Conservation (phyloP, 768 basidiomycete genomes). For the Tylopilus rubrobrunneus region DNA sequence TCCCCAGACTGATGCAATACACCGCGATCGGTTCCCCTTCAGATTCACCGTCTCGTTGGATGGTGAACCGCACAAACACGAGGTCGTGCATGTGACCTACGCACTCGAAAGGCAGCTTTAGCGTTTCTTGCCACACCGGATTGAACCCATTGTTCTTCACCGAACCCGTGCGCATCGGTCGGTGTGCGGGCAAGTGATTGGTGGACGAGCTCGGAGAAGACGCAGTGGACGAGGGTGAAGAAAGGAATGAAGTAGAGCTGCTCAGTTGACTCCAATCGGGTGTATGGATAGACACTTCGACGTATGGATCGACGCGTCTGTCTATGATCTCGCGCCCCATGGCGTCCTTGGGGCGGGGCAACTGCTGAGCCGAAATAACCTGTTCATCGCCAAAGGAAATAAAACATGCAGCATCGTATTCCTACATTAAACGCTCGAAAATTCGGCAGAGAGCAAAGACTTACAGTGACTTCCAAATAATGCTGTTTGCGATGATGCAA, state of each 20-base stretch:
- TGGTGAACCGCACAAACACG: conserved; percentile 77
- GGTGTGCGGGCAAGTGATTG: conserved; percentile 23
- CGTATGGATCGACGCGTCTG: conserved; percentile 66
- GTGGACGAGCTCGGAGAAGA: conserved; percentile 6
- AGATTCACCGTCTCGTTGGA: conserved; percentile 60
- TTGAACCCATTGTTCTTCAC: conserved; percentile 92
- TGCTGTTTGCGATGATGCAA: conserved; percentile 53
- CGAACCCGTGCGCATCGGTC: conserved; percentile 51
- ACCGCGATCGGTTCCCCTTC: conserved; percentile 66
- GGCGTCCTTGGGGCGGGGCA: conserved; percentile 69
- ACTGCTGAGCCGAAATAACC: conserved; percentile 87
- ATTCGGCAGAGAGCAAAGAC: conserved; percentile 10
- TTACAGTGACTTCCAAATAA: conserved; percentile 59
- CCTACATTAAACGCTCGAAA: neutral
- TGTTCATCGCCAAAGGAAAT: conserved; percentile 16
- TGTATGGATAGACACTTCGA: conserved; percentile 74
- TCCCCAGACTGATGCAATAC: conserved; percentile 70
- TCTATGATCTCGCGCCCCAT: conserved; percentile 58
- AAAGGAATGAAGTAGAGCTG: conserved; percentile 7
- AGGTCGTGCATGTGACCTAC: conserved; percentile 76
- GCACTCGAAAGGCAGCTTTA: conserved; percentile 72
- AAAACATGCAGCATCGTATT: neutral
- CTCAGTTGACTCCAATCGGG: conserved; percentile 60
- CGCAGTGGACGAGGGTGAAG: conserved; percentile 1
- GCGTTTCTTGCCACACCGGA: conserved; percentile 74